These are phyloP conservation scores for Candida fluviatilis DNA, from an alignment of 805 yeast species.

Conservation along the genomic window DNA sequence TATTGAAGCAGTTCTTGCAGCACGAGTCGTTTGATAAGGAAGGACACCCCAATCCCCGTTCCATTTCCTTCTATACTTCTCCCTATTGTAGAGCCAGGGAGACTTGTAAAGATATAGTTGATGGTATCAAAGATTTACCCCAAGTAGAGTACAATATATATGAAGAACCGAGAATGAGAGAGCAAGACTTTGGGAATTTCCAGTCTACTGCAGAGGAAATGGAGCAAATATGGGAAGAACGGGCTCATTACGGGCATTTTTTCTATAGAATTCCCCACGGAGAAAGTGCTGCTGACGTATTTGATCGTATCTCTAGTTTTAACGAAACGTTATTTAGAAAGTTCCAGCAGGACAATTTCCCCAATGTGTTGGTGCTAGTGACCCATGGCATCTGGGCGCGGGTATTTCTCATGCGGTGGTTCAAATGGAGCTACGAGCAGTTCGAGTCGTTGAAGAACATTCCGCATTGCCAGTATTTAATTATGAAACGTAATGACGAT, in stretches of 20 bases:
- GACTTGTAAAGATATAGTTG: slow-evolving; percentile 68
- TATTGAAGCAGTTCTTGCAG: slow-evolving; percentile 36
- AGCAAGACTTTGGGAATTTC: slow-evolving; percentile 93
- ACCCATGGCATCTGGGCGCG: slow-evolving; percentile 95
- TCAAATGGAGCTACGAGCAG: slow-evolving; percentile 85
- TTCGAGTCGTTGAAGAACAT: slow-evolving; percentile 81
- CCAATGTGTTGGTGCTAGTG: slow-evolving; percentile 78
- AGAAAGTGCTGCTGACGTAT: slow-evolving; percentile 95
- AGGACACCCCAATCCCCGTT: slow-evolving; percentile 16
- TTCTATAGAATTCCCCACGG: slow-evolving; percentile 91
- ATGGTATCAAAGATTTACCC: slow-evolving; percentile 48
- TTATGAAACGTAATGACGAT: slow-evolving; percentile 60
- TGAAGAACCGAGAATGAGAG: slow-evolving; percentile 91
- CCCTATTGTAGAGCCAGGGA: slow-evolving; percentile 84
- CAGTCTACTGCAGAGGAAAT: slow-evolving; percentile 73
- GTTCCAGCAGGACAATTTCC: slow-evolving; percentile 64
- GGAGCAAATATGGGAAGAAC: slow-evolving; percentile 77
- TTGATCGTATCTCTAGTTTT: slow-evolving; percentile 85
- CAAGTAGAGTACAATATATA: slow-evolving; percentile 48
- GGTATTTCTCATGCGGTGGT: slow-evolving; percentile 93
- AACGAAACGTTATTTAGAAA: slow-evolving; percentile 84
- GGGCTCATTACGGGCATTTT: slow-evolving; percentile 77
- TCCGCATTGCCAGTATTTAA: slow-evolving; percentile 78
- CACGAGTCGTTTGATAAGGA: slow-evolving; percentile 30
- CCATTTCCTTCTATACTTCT: slow-evolving; percentile 76